Base-by-base conservation (phyloP, 2,329 filamentous ascomycete species). In the Stagonosporopsis chrysanthemi region DNA sequence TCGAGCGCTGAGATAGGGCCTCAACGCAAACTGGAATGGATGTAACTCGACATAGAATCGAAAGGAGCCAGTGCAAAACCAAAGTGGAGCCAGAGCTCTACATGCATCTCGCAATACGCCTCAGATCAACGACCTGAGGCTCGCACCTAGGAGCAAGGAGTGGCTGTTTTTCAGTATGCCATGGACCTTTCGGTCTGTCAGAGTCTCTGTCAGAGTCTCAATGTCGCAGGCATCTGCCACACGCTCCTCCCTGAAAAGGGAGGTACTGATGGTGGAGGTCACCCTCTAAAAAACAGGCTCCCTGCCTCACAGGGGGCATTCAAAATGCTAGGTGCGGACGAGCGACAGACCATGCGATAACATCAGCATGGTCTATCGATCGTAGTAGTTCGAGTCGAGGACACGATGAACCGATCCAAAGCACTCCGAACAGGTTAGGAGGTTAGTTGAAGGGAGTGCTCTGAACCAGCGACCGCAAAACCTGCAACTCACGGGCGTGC, bases 161-260 rank as follows among this genome's bases (percentile, higher is more conserved):
- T 39, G 14, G 39, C 54, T 59, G 52, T 35, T 51, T 48, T 33
- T 57, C 61, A 58, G 46, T 44, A 38, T 41, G 66, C 66, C 66
- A 50, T 67, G 66, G 65, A 63, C 66, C 60, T 31, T 41, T 33
- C 24, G 66, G 63, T 50, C 66, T 65, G 36, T 66, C 64, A 52
- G 61, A 59, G 41, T 40, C 35, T 49, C 39, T 15, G 28, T 41
- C 38, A 51, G 64, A 53, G 64, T 54, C 57, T 62, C 62, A 45
- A 68, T 63, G 40, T 66, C 67, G 52, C 56, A 69, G 67, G 65
- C 65, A 40, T 67, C 67, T 68, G 60, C 60, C 67, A 67, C 64
- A 47, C 61, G 31, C 62, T 49, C 58, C 53, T 56, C 57, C 50
- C 60, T 66, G 45, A 67, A 24, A 68, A 67, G 52, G 50, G 49